Percentiles rank a stretch among this genome's conserved stretches.
Evolutionary conservation across 768 basidiomycete genomes (phyloP).

Genomic region (Suillus variegatus): DNA sequence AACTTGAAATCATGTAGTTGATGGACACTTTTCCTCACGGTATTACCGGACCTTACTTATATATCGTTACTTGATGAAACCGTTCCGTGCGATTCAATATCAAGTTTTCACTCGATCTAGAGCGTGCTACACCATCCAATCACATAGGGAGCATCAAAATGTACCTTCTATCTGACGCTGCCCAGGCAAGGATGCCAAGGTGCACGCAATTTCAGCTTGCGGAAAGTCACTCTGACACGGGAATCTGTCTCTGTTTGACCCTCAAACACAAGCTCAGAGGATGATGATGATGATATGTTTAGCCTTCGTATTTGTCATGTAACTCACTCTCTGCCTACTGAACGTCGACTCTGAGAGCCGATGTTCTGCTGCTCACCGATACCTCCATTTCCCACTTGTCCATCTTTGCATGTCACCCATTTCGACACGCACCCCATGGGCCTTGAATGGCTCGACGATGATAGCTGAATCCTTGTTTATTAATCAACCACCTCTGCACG

Average conservation of each 20-base stretch:
- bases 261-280: constrained; percentile 49
- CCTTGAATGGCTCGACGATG: constrained; percentile 89
- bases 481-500: too few relatives aligned
- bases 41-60: constrained; percentile 23
- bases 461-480: constrained; percentile 46
- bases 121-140: constrained; percentile 45
- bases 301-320: background rate
- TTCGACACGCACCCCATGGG: constrained; percentile 74
- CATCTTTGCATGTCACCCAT: constrained; percentile 79
- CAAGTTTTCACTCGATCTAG: constrained; percentile 41
- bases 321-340: constrained; percentile 16
- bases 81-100: constrained; percentile 51
- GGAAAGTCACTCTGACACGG: constrained; percentile 48
- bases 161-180: constrained; percentile 74
- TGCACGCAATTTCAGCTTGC: constrained; percentile 49
- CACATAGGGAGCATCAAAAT: constrained; percentile 75
- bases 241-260: constrained; percentile 31
- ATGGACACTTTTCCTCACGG: too few relatives aligned
- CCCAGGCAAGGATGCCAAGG: constrained; percentile 53
- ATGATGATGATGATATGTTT: constrained; percentile 32
- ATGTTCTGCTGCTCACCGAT: constrained; percentile 76
- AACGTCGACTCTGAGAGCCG: constrained; percentile 42
- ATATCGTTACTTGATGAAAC: constrained; percentile 57
- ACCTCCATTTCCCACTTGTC: constrained; percentile 73
- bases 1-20: too few relatives aligned